These are phyloP conservation scores for Monascus ruber DNA, from an alignment of 2,329 filamentous ascomycete species.

Conservation along the genomic window DNA sequence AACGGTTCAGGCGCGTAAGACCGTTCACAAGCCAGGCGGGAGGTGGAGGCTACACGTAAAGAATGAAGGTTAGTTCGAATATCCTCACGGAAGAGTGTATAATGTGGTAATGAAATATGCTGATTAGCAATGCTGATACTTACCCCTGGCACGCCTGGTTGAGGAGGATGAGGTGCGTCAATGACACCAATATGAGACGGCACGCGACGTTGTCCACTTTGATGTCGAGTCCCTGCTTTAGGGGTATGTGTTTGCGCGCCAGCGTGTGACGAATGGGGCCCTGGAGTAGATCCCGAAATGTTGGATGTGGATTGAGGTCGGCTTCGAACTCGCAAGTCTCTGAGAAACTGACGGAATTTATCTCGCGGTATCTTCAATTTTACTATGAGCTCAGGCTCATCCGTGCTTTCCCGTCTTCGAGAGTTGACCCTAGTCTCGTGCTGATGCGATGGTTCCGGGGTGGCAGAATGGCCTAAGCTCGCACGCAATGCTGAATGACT, in stretches of 20 bases:
- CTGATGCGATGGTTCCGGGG: slow-evolving; percentile 59
- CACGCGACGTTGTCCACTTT: slow-evolving; percentile 10
- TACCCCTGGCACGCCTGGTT: slow-evolving; percentile 32
- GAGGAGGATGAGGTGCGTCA: slow-evolving; percentile 33
- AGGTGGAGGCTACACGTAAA: slow-evolving; percentile 55
- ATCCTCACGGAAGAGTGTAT: slow-evolving; percentile 3
- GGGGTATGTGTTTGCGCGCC: slow-evolving; percentile 30
- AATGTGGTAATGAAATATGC: background rate
- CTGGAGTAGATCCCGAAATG: slow-evolving; percentile 33
- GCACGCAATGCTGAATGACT: slow-evolving; percentile 79
- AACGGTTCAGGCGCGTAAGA: slow-evolving; percentile 57
- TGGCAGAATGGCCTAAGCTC: slow-evolving; percentile 67
- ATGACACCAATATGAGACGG: slow-evolving; percentile 32
- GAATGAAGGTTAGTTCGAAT: slow-evolving; percentile 1
- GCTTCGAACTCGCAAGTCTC: slow-evolving; percentile 39
- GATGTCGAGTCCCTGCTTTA: slow-evolving; percentile 34
- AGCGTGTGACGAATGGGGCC: slow-evolving; percentile 28
- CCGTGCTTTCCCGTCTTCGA: slow-evolving; percentile 57
- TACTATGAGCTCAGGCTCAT: slow-evolving; percentile 59
- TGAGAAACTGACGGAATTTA: slow-evolving; percentile 56
- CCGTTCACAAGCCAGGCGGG: slow-evolving; percentile 74
- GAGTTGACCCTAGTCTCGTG: slow-evolving; percentile 62
- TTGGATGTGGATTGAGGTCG: slow-evolving; percentile 21
- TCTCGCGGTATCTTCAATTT: slow-evolving; percentile 63
- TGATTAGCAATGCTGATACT: slow-evolving; percentile 13